These are phyloP conservation scores for Lasiodiplodia citricola DNA, from an alignment of 2,329 filamentous ascomycete genomes.

Conservation along the genomic window DNA sequence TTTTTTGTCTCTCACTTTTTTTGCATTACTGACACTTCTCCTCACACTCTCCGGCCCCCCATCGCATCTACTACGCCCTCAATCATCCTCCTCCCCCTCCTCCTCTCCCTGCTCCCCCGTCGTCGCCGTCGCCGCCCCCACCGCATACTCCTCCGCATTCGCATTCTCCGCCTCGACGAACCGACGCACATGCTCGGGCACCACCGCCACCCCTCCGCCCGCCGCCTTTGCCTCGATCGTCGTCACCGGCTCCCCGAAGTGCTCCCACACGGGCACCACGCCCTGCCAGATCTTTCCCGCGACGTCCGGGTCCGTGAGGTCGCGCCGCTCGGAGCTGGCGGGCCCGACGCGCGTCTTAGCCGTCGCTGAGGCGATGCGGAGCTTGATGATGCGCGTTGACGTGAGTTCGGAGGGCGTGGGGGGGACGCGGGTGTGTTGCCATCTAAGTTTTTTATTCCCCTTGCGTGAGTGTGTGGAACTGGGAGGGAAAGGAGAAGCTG, in stretches of 20 bases:
- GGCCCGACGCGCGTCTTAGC: constrained; percentile 74
- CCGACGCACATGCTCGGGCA: constrained; percentile 67
- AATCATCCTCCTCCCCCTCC: not conserved
- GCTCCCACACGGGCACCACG: constrained; percentile 68
- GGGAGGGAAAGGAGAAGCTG: no score
- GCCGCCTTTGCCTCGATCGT: constrained; percentile 37
- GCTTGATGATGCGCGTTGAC: constrained; percentile 73
- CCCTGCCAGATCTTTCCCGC: constrained; percentile 62
- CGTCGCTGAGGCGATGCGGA: constrained; percentile 72
- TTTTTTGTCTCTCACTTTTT: no score
- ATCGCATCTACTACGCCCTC: not conserved
- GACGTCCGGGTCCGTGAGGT: constrained; percentile 56
- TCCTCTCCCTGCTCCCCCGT: not conserved
- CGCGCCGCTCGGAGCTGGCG: constrained; percentile 66
- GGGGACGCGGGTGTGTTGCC: constrained; percentile 70
- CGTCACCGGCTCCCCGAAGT: constrained; percentile 67
- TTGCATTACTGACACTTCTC: no score
- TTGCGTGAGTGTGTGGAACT: not conserved
- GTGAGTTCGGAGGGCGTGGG: constrained; percentile 76
- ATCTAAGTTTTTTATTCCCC: constrained; percentile 41
- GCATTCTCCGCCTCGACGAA: constrained; percentile 58
- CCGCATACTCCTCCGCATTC: constrained; percentile 34
- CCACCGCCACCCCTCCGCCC: constrained; percentile 59
- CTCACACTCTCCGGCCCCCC: not conserved
- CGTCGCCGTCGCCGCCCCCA: constrained; percentile 30